Conservation (phyloP, 805 yeast species). For the Starmerella bombicola region DNA sequence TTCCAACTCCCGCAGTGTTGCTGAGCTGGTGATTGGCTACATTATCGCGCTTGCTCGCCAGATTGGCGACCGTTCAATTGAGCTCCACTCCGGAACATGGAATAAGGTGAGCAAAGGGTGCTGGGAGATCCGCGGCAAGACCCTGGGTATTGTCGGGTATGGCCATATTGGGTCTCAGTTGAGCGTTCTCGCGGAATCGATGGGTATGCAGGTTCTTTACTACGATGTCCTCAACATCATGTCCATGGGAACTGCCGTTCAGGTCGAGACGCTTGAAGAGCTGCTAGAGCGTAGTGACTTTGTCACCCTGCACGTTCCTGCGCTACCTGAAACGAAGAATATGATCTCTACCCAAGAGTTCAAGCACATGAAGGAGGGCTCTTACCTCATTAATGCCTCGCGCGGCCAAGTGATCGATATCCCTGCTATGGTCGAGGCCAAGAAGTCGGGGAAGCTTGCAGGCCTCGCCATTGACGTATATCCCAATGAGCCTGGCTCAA, state of each 20-base stretch:
- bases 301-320: conserved; percentile 90
- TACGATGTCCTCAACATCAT: conserved; percentile 86
- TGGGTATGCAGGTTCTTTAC: conserved; percentile 94
- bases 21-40: conserved; percentile 93
- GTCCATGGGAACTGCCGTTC: conserved; percentile 94
- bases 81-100: conserved; percentile 94
- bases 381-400: conserved; percentile 88
- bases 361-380: conserved; percentile 91
- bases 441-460: conserved; percentile 85
- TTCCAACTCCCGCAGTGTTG: conserved; percentile 96
- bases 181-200: conserved; percentile 89
- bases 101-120: conserved; percentile 89
- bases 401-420: conserved; percentile 97
- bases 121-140: conserved; percentile 99
- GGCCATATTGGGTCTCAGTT: conserved; percentile 98
- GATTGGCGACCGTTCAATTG: conserved; percentile 90
- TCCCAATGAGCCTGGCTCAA: conserved; percentile 95
- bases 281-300: conserved; percentile 73
- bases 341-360: conserved; percentile 82
- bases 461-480: conserved; percentile 96
- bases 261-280: conserved; percentile 74
- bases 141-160: conserved; percentile 92
- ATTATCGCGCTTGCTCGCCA: conserved; percentile 90
- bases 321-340: conserved; percentile 79
- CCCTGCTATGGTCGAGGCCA: conserved; percentile 81